Base-by-base conservation (phyloP, 2,329 filamentous ascomycete genomes). In the Botrytis hyacinthi region DNA sequence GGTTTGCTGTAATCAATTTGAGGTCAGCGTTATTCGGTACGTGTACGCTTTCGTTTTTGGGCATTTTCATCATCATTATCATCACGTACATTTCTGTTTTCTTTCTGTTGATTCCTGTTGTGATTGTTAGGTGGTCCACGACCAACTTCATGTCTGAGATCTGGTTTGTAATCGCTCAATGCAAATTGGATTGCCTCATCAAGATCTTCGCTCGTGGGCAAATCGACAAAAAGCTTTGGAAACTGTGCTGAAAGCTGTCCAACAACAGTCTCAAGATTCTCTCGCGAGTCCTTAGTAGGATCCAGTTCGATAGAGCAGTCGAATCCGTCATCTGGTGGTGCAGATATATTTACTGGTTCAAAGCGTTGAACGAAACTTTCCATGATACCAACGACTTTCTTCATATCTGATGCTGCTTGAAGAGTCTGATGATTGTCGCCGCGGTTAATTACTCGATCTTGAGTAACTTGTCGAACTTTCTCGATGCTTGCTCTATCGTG, bases 341-440 rank as follows among this genome's bases (percentile, higher is more conserved):
- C 84, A 29, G 89, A 86, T 0, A 87, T 84, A 76, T 95, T 88
- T 74, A 94, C 86, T 32, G 91, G 88, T 83, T 99, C 92, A 80
- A 97, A 98, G 51, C 96, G 90, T 20, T 88, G 83, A 77, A 99
- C 86, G 83, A 99, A 99, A 4, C 94, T 93, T 78, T 98, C 93
- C 96, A 99, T 98, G 78, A 99, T 97, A 8, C 89, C 89, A 65
- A 96, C 86, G 72, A 96, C 93, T 81, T 97, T 95, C 29, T 87
- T 84, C 65, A 86, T 83, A 62, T 92, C 88, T 73, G 93, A 92
- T 63, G 89, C 92, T 18, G 95, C 95, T 79, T 96, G 94, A 74
- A 99, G 98, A 0, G 96, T 99, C 83, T 99, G 96, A 82, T 99
- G 96, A 80, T 98, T 98, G 82, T 99, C 94, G 22, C 96, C 96